Conservation (phyloP, 805 yeast genomes). For the Wickerhamiella alocasiicola region DNA sequence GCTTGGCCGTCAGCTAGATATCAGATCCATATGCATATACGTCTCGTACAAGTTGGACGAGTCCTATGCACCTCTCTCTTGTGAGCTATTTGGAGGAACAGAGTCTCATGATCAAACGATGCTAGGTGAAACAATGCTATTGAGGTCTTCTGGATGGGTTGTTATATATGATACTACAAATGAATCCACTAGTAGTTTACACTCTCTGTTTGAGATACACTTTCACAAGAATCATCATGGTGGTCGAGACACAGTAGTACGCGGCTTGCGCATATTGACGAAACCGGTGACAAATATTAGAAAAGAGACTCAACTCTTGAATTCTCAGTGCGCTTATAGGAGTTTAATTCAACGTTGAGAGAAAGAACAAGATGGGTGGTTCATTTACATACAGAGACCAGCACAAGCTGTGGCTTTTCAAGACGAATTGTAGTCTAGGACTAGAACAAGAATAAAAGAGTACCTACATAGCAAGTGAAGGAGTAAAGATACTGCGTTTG, state of each 20-base stretch:
- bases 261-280: too few relatives aligned
- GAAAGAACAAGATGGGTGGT: too few relatives aligned
- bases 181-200: background rate
- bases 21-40: slow-evolving; percentile 58
- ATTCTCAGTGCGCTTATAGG: too few relatives aligned
- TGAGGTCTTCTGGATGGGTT: background rate
- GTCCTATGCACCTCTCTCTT: slow-evolving; percentile 75
- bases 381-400: too few relatives aligned
- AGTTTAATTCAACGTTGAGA: too few relatives aligned
- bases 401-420: too few relatives aligned
- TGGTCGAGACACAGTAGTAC: background rate
- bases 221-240: background rate
- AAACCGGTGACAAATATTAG: too few relatives aligned
- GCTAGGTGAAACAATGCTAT: slow-evolving; percentile 33
- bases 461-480: too few relatives aligned
- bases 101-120: slow-evolving; percentile 67
- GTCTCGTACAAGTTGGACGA: slow-evolving; percentile 67
- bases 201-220: background rate
- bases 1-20: slow-evolving; percentile 61
- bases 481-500: too few relatives aligned
- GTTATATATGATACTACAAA: background rate
- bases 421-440: too few relatives aligned
- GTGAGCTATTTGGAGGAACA: slow-evolving; percentile 57
- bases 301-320: too few relatives aligned
- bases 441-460: too few relatives aligned